Evolutionary conservation across 441 rosid genomes (phyloP).

Genomic region (Populus hybrid): DNA sequence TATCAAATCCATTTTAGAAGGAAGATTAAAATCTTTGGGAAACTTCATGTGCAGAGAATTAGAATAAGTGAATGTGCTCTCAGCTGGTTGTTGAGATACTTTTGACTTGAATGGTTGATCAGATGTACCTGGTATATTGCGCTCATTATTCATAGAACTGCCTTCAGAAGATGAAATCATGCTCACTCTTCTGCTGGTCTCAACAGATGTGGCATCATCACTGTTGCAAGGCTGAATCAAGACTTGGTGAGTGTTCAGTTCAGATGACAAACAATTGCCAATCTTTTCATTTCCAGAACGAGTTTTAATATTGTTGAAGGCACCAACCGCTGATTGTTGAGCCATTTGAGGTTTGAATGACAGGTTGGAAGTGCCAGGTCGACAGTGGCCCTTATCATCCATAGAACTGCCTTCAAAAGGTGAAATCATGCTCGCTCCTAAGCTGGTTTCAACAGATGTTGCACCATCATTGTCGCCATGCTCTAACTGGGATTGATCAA

Average conservation of each 20-base stretch:
- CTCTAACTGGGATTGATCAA: slow-evolving; percentile 1
- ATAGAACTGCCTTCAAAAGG: background rate
- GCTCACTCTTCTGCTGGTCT: background rate
- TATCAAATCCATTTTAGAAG: slow-evolving; percentile 29
- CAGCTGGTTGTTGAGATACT: slow-evolving; percentile 10
- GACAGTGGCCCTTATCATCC: background rate
- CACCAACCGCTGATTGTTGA: background rate
- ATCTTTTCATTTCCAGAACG: background rate
- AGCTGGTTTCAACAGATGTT: background rate
- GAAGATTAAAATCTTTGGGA: slow-evolving; percentile 23
- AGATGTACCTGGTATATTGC: background rate
- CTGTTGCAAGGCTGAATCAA: background rate
- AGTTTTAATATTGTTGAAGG: background rate
- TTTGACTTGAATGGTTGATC: slow-evolving; percentile 12
- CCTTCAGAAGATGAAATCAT: background rate
- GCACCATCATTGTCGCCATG: background rate
- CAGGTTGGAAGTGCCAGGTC: background rate
- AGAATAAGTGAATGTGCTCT: background rate
- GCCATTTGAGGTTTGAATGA: background rate
- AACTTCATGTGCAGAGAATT: slow-evolving; percentile 28
- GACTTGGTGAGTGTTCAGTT: background rate
- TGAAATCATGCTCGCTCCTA: background rate
- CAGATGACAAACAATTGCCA: background rate
- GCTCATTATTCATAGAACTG: background rate
- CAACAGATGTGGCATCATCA: background rate